phyloP scores from a whole-genome alignment of 176 grass and related monocot species.

The Pontederia crassipes region DNA sequence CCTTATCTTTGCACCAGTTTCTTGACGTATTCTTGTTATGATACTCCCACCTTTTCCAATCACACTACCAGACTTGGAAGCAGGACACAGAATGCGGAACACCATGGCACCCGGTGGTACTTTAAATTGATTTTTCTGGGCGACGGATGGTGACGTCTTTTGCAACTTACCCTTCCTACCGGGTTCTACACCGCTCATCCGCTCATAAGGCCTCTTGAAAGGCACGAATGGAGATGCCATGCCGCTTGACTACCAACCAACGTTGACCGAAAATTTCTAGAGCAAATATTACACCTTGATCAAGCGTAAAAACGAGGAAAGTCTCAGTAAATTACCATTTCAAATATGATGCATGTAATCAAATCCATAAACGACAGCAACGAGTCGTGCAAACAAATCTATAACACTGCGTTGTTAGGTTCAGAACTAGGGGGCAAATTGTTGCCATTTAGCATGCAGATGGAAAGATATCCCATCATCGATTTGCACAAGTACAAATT shows the following conservation, averaged over 20 bases:
- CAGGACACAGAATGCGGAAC: constrained; percentile 69
- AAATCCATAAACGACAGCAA: no score
- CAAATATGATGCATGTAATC: no score
- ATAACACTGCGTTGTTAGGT: no score
- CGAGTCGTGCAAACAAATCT: no score
- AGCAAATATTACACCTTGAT: no score
- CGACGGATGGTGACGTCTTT: constrained; percentile 37
- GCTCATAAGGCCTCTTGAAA: constrained; percentile 70
- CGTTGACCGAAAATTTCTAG: no score
- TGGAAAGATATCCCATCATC: no score
- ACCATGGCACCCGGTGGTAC: constrained; percentile 30
- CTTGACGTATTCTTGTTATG: constrained; percentile 63
- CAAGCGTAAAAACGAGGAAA: no score
- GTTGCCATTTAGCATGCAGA: no score
- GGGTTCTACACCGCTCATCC: constrained; percentile 28
- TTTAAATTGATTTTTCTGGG: constrained; percentile 31
- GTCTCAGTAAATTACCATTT: no score
- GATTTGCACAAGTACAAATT: no score
- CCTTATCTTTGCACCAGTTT: constrained; percentile 60
- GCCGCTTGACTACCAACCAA: constrained; percentile 1
- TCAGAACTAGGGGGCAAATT: no score
- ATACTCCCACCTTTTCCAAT: constrained; percentile 72
- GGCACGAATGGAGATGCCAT: constrained; percentile 53
- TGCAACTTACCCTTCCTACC: constrained; percentile 49
- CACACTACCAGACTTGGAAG: constrained; percentile 62